Percentiles rank a stretch among this genome's conserved stretches.
Conservation (phyloP, 768 basidiomycete genomes). For the Coprinopsis sp. region DNA sequence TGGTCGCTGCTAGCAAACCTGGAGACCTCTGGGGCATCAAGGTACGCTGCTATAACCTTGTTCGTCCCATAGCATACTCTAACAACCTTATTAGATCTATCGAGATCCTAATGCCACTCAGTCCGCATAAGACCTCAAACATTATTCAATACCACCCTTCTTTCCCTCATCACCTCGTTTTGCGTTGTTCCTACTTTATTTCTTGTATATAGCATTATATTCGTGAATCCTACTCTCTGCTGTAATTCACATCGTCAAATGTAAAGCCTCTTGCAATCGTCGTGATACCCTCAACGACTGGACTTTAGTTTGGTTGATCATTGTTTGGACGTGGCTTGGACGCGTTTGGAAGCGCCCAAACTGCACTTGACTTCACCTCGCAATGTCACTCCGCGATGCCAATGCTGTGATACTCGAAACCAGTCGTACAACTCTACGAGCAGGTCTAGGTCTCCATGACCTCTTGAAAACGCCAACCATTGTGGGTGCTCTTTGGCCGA, state of each 20-base stretch:
- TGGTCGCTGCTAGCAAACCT: slow-evolving; percentile 30
- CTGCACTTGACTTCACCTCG: slow-evolving; percentile 5
- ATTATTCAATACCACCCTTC: slow-evolving; percentile 1
- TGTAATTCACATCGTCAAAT: too few relatives aligned
- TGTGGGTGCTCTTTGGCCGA: slow-evolving; percentile 41
- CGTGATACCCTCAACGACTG: neutral
- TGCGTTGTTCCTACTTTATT: neutral
- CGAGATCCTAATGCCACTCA: slow-evolving; percentile 42
- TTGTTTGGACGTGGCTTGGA: neutral
- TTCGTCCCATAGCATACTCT: slow-evolving; percentile 5
- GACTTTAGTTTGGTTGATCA: neutral
- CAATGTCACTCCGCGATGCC: slow-evolving; percentile 75
- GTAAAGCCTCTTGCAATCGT: too few relatives aligned
- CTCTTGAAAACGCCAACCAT: slow-evolving; percentile 72
- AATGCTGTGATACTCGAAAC: slow-evolving; percentile 80
- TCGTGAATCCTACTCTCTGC: too few relatives aligned
- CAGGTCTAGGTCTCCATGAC: slow-evolving; percentile 76
- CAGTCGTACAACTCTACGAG: slow-evolving; percentile 62
- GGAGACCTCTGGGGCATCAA: slow-evolving; percentile 72
- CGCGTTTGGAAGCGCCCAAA: neutral
- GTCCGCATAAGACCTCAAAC: slow-evolving; percentile 22
- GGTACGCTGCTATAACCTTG: slow-evolving; percentile 32
- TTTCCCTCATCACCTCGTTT: slow-evolving; percentile 11
- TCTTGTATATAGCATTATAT: slow-evolving; percentile 4
- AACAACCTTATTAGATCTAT: slow-evolving; percentile 34